These are phyloP conservation scores for Collybia sordida DNA, from an alignment of 768 basidiomycete species.

Conservation along the genomic window DNA sequence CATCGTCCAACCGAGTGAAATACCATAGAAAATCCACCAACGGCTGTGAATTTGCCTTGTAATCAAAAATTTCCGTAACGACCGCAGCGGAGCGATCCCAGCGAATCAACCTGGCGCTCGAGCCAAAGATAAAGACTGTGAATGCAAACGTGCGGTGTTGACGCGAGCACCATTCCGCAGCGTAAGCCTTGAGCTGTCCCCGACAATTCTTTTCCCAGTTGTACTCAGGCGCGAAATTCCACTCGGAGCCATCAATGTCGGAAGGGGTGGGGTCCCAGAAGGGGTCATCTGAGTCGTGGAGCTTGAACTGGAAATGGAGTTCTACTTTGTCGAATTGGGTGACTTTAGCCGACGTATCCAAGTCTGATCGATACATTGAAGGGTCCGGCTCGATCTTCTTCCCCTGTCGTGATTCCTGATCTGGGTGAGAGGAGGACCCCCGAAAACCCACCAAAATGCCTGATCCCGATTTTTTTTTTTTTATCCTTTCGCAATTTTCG, in stretches of 20 bases:
- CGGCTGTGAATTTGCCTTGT: slow-evolving; percentile 9
- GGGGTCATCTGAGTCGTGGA: slow-evolving; percentile 2
- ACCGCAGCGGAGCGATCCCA: slow-evolving; percentile 31
- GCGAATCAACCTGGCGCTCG: slow-evolving; percentile 25
- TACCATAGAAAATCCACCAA: slow-evolving; percentile 29
- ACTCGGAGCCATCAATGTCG: background rate
- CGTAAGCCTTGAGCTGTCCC: slow-evolving; percentile 22
- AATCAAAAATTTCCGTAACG: slow-evolving; percentile 25
- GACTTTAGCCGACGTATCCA: background rate
- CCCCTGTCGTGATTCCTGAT: background rate
- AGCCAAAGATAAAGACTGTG: slow-evolving; percentile 22
- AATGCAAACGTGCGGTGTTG: slow-evolving; percentile 28
- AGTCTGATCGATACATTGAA: background rate
- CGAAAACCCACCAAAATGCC: too few species aligned
- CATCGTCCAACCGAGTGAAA: slow-evolving; percentile 14
- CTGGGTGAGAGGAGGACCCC: slow-evolving; percentile 8
- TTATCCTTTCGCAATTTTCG: too few species aligned
- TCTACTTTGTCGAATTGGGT: slow-evolving; percentile 1
- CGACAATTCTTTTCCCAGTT: slow-evolving; percentile 3
- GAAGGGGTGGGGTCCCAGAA: slow-evolving; percentile 3
- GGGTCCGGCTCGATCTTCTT: slow-evolving; percentile 4
- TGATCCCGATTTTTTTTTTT: too few species aligned
- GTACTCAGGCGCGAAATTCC: slow-evolving; percentile 3
- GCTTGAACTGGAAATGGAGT: slow-evolving; percentile 17
- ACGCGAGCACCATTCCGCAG: slow-evolving; percentile 15